These are phyloP conservation scores for Elsinoe fawcettii DNA, from an alignment of 2,329 filamentous ascomycete genomes.

Conservation along the genomic window DNA sequence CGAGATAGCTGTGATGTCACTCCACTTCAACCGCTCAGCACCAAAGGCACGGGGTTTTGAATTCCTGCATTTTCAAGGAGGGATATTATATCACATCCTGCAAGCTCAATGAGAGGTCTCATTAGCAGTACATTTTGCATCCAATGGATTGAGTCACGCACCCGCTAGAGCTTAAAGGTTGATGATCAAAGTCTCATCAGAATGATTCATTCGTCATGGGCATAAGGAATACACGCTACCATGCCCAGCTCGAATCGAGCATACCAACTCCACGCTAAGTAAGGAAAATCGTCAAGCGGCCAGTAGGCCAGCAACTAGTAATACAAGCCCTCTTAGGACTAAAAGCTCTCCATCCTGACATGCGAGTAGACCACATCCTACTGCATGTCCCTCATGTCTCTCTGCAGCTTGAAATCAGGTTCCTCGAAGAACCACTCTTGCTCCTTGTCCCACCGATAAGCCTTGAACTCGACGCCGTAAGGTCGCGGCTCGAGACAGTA, in stretches of 20 bases:
- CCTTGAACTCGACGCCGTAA: conserved; percentile 94
- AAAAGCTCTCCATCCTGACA: background rate
- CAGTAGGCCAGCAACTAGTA: background rate
- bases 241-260: conserved; percentile 1
- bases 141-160: background rate
- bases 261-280: background rate
- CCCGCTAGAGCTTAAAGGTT: background rate
- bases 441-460: conserved; percentile 78
- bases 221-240: background rate
- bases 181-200: background rate
- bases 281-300: background rate
- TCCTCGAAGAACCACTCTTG: conserved; percentile 76
- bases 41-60: background rate
- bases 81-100: background rate
- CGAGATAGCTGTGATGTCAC: background rate
- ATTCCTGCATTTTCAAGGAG: background rate
- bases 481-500: conserved; percentile 96
- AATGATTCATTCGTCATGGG: background rate
- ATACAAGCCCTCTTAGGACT: background rate
- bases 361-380: background rate
- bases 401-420: conserved; percentile 70
- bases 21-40: background rate
- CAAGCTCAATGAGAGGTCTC: background rate
- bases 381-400: conserved; percentile 38
- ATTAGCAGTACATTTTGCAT: no score